Percentiles rank a stretch among this genome's conserved stretches.
Conservation (phyloP, 495 filamentous ascomycete genomes). For the Bombardia bombarda region DNA sequence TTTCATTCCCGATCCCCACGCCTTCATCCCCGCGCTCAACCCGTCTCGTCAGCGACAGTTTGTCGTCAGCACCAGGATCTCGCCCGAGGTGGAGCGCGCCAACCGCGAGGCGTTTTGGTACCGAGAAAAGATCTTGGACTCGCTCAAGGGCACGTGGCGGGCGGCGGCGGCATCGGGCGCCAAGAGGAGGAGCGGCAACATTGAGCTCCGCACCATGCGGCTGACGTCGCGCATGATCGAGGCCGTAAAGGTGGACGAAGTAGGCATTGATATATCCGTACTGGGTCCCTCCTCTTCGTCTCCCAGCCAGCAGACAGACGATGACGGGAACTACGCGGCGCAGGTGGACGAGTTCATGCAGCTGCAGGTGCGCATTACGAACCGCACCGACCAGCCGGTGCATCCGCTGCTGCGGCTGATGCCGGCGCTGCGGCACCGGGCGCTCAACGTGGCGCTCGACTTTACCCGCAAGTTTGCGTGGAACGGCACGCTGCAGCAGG, state of each 20-base stretch:
- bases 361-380: conserved; percentile 58
- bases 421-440: conserved; percentile 66
- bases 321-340: too few relatives aligned
- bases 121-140: conserved; percentile 71
- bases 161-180: conserved; percentile 41
- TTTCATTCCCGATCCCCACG: conserved; percentile 67
- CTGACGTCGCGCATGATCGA: conserved; percentile 76
- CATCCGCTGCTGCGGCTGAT: conserved; percentile 68
- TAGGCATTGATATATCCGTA: conserved; percentile 59
- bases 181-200: conserved; percentile 51
- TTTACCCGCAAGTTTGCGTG: conserved; percentile 71
- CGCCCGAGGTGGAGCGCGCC: conserved; percentile 69
- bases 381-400: conserved; percentile 61
- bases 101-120: conserved; percentile 89
- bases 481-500: conserved; percentile 75
- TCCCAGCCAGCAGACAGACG: conserved; percentile 2
- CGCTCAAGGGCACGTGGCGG: conserved; percentile 59
- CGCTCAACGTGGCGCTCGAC: conserved; percentile 68
- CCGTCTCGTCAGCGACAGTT: conserved; percentile 74
- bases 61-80: conserved; percentile 74
- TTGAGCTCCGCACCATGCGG: conserved; percentile 68
- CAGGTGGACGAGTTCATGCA: conserved; percentile 67
- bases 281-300: conserved; percentile 18
- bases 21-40: conserved; percentile 73
- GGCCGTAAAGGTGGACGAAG: conserved; percentile 70